These are phyloP conservation scores for Tillandsia fasciculata DNA, from an alignment of 176 grass and related monocot species.

Conservation along the genomic window DNA sequence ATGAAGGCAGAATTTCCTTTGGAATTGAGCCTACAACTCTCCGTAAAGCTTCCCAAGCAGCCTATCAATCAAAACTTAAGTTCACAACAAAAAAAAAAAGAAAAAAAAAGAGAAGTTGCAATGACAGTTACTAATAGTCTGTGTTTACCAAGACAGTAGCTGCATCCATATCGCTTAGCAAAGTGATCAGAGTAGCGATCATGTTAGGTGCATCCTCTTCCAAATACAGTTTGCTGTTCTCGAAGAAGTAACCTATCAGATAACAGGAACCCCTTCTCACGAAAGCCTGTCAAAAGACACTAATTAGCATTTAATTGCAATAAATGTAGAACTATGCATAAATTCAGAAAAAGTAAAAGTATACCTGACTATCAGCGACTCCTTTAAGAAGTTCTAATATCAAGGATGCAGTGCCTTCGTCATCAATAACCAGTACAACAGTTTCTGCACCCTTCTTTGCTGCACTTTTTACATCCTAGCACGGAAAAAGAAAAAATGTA, in stretches of 20 bases:
- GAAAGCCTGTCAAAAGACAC: constrained; percentile 39
- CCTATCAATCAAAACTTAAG: constrained; percentile 36
- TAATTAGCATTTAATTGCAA: neutral
- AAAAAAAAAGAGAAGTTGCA: constrained; percentile 17
- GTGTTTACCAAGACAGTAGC: constrained; percentile 79
- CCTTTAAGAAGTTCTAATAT: constrained; percentile 84
- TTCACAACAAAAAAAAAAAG: constrained; percentile 15
- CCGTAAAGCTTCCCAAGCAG: constrained; percentile 86
- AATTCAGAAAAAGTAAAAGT: neutral
- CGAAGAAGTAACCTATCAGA: constrained; percentile 88
- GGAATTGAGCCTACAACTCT: constrained; percentile 78
- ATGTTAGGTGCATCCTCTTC: constrained; percentile 75
- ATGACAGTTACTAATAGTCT: constrained; percentile 5
- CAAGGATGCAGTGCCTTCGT: constrained; percentile 74
- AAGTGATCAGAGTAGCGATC: constrained; percentile 75
- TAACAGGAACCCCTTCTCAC: constrained; percentile 78
- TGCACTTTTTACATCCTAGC: constrained; percentile 66
- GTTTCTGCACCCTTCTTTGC: constrained; percentile 93
- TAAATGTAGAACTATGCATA: neutral
- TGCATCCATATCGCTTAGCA: constrained; percentile 72
- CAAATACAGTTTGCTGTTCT: constrained; percentile 89
- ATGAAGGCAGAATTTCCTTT: constrained; percentile 76
- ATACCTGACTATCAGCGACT: constrained; percentile 76
- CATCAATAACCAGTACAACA: constrained; percentile 84
- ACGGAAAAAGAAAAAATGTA: constrained; percentile 14